These are phyloP conservation scores for Cyberlindnera petersonii DNA, from an alignment of 805 yeast species.

Conservation along the genomic window DNA sequence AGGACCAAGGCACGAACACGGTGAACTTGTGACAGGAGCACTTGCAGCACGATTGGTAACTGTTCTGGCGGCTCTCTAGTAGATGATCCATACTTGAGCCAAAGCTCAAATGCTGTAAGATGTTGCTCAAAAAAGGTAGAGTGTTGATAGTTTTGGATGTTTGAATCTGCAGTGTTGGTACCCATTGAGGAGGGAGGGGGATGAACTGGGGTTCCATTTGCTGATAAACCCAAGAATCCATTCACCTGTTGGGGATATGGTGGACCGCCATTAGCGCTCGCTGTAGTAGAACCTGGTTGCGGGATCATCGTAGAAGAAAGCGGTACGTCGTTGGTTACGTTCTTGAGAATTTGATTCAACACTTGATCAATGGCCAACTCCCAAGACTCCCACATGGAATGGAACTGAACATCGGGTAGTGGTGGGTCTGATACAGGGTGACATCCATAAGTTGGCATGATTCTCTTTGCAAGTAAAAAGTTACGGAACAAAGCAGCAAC, in stretches of 20 bases:
- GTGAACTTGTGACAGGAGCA: slow-evolving; percentile 88
- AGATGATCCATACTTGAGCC: slow-evolving; percentile 89
- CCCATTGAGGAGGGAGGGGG: neutral
- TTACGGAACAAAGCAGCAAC: slow-evolving; percentile 95
- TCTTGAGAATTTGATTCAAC: slow-evolving; percentile 60
- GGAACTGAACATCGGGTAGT: slow-evolving; percentile 78
- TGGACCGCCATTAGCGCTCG: neutral
- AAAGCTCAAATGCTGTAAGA: slow-evolving; percentile 90
- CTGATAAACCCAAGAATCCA: too few species aligned
- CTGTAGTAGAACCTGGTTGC: neutral
- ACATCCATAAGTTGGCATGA: slow-evolving; percentile 90
- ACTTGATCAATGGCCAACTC: slow-evolving; percentile 96
- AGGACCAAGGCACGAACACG: slow-evolving; percentile 83
- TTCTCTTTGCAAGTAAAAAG: slow-evolving; percentile 84
- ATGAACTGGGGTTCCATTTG: too few species aligned
- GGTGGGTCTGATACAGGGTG: slow-evolving; percentile 95
- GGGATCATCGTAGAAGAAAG: too few species aligned
- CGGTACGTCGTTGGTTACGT: slow-evolving; percentile 27
- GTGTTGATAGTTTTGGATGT: slow-evolving; percentile 63
- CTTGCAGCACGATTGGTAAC: slow-evolving; percentile 89
- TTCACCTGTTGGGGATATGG: too few species aligned
- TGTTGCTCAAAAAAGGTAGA: slow-evolving; percentile 95
- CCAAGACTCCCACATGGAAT: slow-evolving; percentile 98
- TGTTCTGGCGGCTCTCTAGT: slow-evolving; percentile 90
- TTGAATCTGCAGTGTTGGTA: slow-evolving; percentile 8